phyloP scores from a whole-genome alignment of 1,139 yeast species.

The Geotrichum carabidarum region DNA sequence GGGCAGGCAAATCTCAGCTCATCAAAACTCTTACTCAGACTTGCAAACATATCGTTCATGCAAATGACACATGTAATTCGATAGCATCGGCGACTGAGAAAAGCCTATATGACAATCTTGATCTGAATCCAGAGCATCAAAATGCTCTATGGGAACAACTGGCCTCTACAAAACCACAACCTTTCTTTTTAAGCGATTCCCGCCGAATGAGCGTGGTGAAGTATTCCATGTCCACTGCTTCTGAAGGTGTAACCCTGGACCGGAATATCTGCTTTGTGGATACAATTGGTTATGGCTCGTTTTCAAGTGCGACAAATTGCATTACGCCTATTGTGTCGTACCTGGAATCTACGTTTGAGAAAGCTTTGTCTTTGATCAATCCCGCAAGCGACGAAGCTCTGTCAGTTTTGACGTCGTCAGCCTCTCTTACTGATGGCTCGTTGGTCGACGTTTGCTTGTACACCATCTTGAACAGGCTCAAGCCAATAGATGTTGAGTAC shows the following conservation, averaged over 20 bases:
- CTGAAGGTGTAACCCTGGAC: conserved; percentile 26
- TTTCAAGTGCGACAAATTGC: conserved; percentile 22
- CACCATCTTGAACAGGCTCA: conserved; percentile 25
- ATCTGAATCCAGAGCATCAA: not conserved
- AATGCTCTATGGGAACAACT: conserved; percentile 5
- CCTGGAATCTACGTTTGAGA: conserved; percentile 28
- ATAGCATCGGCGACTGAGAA: not conserved
- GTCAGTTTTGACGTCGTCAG: conserved; percentile 28
- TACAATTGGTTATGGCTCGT: conserved; percentile 25
- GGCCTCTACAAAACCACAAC: conserved; percentile 5
- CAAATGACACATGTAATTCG: conserved; percentile 24
- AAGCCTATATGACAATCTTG: not conserved
- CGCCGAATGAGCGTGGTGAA: conserved; percentile 25
- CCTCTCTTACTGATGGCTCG: conserved; percentile 29
- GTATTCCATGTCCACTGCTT: conserved; percentile 21
- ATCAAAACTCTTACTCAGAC: conserved; percentile 27
- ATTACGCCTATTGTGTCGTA: conserved; percentile 26
- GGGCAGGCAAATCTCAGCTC: conserved; percentile 30
- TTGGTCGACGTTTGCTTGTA: conserved; percentile 36
- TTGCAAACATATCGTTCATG: conserved; percentile 29
- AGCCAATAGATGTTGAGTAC: conserved; percentile 28
- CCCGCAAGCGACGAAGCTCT: conserved; percentile 25
- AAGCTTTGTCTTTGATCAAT: conserved; percentile 31
- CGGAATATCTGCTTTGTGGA: conserved; percentile 32
- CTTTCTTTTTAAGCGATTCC: not conserved